Percentiles rank a stretch among this genome's conserved stretches.
These are phyloP conservation scores for Thelephora terrestris DNA, from an alignment of 1,284 basidiomycete genomes.

Conservation along the genomic window DNA sequence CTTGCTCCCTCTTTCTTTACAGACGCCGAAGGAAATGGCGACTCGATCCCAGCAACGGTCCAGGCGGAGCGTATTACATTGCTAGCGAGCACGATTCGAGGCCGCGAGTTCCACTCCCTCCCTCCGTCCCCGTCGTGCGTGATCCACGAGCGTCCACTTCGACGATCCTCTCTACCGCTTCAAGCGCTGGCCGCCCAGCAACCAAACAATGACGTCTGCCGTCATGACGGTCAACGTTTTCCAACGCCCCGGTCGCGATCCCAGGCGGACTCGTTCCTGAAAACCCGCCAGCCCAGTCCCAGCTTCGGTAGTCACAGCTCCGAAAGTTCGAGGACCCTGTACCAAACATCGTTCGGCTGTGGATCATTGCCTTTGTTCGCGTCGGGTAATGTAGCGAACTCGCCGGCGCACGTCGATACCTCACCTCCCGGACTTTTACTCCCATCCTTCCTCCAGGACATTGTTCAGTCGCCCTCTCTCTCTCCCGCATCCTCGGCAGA, in stretches of 20 bases:
- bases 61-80: constrained; percentile 75
- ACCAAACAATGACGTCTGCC: background rate
- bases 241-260: background rate
- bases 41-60: constrained; percentile 70
- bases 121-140: constrained; percentile 10
- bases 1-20: constrained; percentile 5
- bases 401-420: background rate
- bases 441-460: constrained; percentile 64
- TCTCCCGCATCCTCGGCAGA: constrained; percentile 52
- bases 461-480: constrained; percentile 52
- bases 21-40: constrained; percentile 79
- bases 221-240: background rate
- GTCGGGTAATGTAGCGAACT: background rate
- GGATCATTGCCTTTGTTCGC: background rate
- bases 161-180: constrained; percentile 9
- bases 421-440: constrained; percentile 19
- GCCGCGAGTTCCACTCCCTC: constrained; percentile 30
- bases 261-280: background rate
- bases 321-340: too few relatives aligned
- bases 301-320: too few relatives aligned
- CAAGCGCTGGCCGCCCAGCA: constrained; percentile 13
- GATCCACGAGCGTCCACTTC: constrained; percentile 7
- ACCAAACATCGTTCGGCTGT: too few relatives aligned
- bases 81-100: constrained; percentile 35
- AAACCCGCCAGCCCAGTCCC: background rate